Base-by-base conservation (phyloP, 1,284 basidiomycete species). In the Mycena citricolor region DNA sequence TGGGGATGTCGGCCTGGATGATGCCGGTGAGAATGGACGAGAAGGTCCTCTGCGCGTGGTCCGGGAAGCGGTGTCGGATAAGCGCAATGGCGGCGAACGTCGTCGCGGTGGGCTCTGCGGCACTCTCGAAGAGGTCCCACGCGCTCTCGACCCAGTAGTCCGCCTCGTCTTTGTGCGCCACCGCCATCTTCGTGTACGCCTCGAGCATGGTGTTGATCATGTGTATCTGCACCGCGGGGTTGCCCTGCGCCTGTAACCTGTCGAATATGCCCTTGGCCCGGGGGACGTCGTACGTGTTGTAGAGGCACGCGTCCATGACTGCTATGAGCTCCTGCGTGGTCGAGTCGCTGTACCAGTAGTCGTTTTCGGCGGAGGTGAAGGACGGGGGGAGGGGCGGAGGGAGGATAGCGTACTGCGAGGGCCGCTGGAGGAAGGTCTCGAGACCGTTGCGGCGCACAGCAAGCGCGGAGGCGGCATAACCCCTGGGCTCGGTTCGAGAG, bases 221-320 rank as follows among this genome's bases (percentile, higher is more conserved):
- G 5, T 62, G 59, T 0, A 76, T 72, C 4, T 74, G 69, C 20
- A 89, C 59, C 16, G 81, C 65, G 1, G 71, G 61, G 54, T 79
- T 80, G 54, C 75, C 57, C n/a, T 47, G 39, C 11, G 52, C 54
- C 4, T 83, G 74, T 23, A 90, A 57, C 7, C 71, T 69, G 37
- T 81, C 76, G 52, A 90, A 88, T 17, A 90, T 74, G 32, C 67
- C 64, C 51, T 78, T 77, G 8, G 87, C 87, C 13, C 88, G 81
- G 1, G 74, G 71, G 0, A 90, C 80, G 57, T 90, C 83, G 62
- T 84, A 79, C 1, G 79, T 61, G 49, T 83, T 78, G 59, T 84
- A 76, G 13, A 92, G 63, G 61, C 90, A 92, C 1, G 87, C 86
- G 54, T 87, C 81, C 62, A 93, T 85, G 51, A 91, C 74, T 0